Conservation (phyloP, 2,329 filamentous ascomycete genomes). For the Colletotrichum somersetense region DNA sequence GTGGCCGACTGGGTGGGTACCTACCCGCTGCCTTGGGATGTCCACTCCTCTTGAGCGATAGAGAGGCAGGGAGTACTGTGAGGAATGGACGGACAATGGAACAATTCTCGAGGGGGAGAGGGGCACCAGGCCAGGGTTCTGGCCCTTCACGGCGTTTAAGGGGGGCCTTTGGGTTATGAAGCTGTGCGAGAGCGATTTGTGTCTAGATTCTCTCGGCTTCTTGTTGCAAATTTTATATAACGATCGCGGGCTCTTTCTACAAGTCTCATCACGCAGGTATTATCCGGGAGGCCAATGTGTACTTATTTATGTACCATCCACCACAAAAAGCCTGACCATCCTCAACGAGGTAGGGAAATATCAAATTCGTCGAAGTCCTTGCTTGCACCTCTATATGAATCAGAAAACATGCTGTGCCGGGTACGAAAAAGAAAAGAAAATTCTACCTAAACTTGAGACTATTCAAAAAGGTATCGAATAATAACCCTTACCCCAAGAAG, state of each 20-base stretch:
- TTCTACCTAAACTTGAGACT: neutral
- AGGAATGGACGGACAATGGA: conserved; percentile 10
- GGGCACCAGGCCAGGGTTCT: neutral
- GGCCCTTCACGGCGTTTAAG: conserved; percentile 30
- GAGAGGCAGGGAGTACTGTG: neutral
- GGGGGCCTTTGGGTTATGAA: conserved; percentile 15
- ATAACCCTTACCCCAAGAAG: neutral
- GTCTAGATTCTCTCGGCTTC: conserved; percentile 2
- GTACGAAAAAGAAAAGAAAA: neutral
- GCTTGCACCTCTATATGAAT: neutral
- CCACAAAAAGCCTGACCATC: conserved; percentile 1
- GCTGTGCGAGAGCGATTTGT: conserved; percentile 9
- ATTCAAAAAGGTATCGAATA: neutral
- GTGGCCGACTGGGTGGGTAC: conserved; percentile 84
- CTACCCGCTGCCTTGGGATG: conserved; percentile 77
- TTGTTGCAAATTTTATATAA: conserved; percentile 5
- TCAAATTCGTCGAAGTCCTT: neutral
- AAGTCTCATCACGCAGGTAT: neutral
- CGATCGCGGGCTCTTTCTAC: neutral
- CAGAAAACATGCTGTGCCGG: too few species aligned
- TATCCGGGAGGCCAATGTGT: neutral
- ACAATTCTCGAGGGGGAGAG: neutral
- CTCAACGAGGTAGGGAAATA: conserved; percentile 23
- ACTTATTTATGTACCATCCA: neutral
- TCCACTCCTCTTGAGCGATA: conserved; percentile 44